phyloP scores from a whole-genome alignment of 352 stramenopile genomes.

The Hyaloperonospora brassicae region DNA sequence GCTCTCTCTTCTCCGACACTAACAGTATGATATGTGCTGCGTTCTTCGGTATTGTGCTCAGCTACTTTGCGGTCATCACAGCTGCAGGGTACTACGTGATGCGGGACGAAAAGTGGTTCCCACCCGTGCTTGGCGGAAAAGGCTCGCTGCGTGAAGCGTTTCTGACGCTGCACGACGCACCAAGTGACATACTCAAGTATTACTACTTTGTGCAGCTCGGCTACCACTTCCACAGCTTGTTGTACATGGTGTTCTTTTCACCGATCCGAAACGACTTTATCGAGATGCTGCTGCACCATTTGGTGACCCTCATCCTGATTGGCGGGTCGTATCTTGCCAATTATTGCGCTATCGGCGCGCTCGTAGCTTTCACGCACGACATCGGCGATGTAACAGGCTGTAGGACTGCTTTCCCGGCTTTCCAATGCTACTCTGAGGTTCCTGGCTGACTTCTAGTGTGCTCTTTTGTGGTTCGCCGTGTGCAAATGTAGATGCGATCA shows the following conservation, averaged over 20 bases:
- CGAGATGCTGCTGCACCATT: constrained; percentile 52
- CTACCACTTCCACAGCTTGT: constrained; percentile 46
- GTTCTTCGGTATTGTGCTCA: no score
- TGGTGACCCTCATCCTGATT: constrained; percentile 50
- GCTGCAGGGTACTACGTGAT: no score
- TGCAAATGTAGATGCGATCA: no score
- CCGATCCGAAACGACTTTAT: constrained; percentile 52
- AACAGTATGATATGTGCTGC: no score
- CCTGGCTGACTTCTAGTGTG: not conserved
- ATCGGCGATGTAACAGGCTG: constrained; percentile 45
- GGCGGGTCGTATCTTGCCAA: constrained; percentile 38
- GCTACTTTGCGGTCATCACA: no score
- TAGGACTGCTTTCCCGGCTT: constrained; percentile 4
- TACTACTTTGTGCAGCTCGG: constrained; percentile 53
- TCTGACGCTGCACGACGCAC: no score
- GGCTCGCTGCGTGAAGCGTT: no score
- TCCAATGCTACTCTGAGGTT: no score
- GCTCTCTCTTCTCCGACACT: no score
- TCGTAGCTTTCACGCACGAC: constrained; percentile 49
- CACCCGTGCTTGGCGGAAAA: no score
- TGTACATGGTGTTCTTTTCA: constrained; percentile 49
- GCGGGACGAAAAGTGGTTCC: no score
- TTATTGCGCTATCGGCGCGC: constrained; percentile 34
- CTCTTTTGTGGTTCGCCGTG: no score
- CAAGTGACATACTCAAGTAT: constrained; percentile 18